These are phyloP conservation scores for Houttuynia cordata DNA, from an alignment of 164 flowering plant species.

Conservation along the genomic window DNA sequence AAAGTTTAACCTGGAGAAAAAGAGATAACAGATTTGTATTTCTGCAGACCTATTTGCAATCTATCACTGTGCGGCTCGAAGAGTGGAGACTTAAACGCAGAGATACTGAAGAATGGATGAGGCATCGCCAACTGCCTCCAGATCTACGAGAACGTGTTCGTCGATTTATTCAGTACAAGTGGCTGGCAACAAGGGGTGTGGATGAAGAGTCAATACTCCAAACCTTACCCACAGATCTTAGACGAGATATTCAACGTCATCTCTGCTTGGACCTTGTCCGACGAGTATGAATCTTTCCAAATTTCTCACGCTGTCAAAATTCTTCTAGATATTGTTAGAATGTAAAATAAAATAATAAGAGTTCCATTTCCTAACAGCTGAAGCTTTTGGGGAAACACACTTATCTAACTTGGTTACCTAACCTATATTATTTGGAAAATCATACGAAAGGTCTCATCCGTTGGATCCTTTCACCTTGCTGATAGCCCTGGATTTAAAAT, in stretches of 20 bases:
- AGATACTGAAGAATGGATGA: conserved; percentile 98
- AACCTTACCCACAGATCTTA: conserved; percentile 77
- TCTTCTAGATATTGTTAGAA: too few relatives aligned
- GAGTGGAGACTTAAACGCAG: conserved; percentile 90
- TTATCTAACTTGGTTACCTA: too few relatives aligned
- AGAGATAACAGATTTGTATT: not conserved
- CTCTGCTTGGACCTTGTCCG: conserved; percentile 92
- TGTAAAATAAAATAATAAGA: too few relatives aligned
- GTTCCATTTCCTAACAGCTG: too few relatives aligned
- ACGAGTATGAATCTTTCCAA: conserved; percentile 40
- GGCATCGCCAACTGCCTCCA: conserved; percentile 86
- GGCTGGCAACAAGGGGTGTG: conserved; percentile 94
- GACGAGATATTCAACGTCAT: conserved; percentile 87
- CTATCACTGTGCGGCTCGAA: conserved; percentile 76
- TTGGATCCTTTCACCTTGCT: too few relatives aligned
- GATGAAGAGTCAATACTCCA: conserved; percentile 66
- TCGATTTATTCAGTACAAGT: conserved; percentile 81
- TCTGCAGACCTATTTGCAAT: conserved; percentile 88
- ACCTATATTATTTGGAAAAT: too few relatives aligned
- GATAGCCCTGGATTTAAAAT: too few relatives aligned
- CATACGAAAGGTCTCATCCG: too few relatives aligned
- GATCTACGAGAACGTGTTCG: conserved; percentile 59
- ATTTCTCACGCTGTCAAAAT: too few relatives aligned
- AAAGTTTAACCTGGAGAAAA: not conserved
- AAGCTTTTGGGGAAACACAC: too few relatives aligned